These are phyloP conservation scores for Styphnolobium japonicum DNA, from an alignment of 306 rosid species.

Conservation along the genomic window DNA sequence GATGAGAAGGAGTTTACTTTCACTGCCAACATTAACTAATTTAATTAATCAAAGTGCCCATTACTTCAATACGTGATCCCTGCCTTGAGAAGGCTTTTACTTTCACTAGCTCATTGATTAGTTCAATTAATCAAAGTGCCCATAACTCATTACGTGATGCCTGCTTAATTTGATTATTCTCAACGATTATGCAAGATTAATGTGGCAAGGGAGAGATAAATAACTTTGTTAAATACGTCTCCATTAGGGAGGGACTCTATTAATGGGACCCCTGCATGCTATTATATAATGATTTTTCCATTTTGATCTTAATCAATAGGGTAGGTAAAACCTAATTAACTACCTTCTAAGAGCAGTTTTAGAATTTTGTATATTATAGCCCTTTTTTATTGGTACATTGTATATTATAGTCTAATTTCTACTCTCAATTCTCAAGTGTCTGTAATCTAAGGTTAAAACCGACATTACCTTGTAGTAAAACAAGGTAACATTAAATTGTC, in stretches of 20 bases:
- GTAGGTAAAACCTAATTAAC: slow-evolving; percentile 12
- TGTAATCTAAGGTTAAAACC: background rate
- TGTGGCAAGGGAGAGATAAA: background rate
- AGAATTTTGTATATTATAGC: background rate
- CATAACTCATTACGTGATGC: background rate
- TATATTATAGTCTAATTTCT: background rate
- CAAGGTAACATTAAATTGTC: background rate
- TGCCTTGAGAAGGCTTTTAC: background rate
- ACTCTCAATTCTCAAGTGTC: background rate
- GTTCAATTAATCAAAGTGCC: background rate
- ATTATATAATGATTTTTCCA: background rate
- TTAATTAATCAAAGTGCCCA: background rate
- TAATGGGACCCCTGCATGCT: background rate
- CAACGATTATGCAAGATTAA: background rate
- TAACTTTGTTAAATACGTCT: background rate
- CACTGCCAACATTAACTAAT: background rate
- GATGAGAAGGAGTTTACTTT: background rate
- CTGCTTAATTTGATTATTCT: background rate
- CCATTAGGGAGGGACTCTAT: background rate
- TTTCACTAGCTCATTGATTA: background rate
- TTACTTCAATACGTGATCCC: slow-evolving; percentile 1
- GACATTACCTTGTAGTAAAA: background rate
- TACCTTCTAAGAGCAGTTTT: background rate
- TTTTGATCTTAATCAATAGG: background rate
- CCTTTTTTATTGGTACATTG: no score